Conservation (phyloP, 2,329 filamentous ascomycete species). For the Mariannaea elegans region DNA sequence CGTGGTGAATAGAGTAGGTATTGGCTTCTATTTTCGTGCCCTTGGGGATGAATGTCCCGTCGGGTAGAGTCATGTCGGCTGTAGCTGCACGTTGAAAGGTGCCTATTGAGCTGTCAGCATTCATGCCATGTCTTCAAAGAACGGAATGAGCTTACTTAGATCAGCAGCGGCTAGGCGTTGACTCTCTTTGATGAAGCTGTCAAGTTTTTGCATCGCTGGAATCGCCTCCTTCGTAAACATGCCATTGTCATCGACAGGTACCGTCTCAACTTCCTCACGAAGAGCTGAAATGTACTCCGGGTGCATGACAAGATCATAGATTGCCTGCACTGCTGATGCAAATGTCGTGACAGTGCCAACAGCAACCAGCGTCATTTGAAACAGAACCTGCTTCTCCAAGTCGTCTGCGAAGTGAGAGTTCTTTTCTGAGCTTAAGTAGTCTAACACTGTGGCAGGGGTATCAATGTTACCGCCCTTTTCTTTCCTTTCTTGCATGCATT, state of each 20-base stretch:
- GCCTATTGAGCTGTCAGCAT: not conserved
- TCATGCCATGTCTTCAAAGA: not conserved
- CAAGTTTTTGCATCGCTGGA: not conserved
- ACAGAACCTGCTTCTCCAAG: not conserved
- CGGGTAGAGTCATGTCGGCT: not conserved
- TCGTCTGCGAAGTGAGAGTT: not conserved
- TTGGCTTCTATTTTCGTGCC: constrained; percentile 1
- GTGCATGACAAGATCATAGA: not conserved
- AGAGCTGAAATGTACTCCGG: constrained; percentile 1
- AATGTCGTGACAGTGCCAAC: constrained; percentile 6
- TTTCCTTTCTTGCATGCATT: constrained; percentile 1
- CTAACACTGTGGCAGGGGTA: not conserved
- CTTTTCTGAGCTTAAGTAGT: not conserved
- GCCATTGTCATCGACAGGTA: not conserved
- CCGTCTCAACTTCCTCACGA: not conserved
- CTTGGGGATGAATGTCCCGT: not conserved
- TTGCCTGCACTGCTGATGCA: not conserved
- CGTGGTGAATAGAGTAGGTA: constrained; percentile 3
- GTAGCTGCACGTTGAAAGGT: constrained; percentile 1
- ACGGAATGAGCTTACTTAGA: not conserved
- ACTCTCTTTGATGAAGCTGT: constrained; percentile 6
- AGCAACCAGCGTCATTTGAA: constrained; percentile 1
- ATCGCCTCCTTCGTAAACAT: not conserved
- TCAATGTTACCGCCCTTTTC: not conserved
- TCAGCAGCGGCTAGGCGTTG: not conserved